A percentile compares a stretch with the other conserved stretches of the same genome.
These are phyloP conservation scores for Talaromyces wortmannii DNA, from an alignment of 495 filamentous ascomycete species.

Conservation along the genomic window DNA sequence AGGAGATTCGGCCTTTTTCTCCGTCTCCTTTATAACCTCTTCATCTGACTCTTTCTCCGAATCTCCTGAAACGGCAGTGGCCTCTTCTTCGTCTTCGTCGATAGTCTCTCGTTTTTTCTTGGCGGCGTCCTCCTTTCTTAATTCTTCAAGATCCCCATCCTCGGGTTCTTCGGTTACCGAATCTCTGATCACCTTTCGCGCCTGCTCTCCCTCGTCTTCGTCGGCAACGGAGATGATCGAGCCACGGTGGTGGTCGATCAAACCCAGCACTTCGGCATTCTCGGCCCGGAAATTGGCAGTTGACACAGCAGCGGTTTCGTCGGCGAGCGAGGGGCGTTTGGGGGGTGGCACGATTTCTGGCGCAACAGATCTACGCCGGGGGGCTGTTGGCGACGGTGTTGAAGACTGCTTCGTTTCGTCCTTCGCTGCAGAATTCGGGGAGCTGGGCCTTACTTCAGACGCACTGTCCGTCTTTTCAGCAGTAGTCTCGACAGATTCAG, in stretches of 20 bases:
- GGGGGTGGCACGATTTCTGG: conserved; percentile 20
- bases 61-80: neutral
- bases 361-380: conserved; percentile 22
- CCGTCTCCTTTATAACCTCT: too few relatives aligned
- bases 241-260: conserved; percentile 36
- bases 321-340: conserved; percentile 29
- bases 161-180: conserved; percentile 25
- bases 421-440: neutral
- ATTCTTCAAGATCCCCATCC: conserved; percentile 20
- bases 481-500: conserved; percentile 2
- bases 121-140: conserved; percentile 5
- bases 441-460: conserved; percentile 1
- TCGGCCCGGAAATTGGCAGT: conserved; percentile 37
- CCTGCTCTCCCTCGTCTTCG: conserved; percentile 28
- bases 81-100: conserved; percentile 7
- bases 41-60: conserved; percentile 3
- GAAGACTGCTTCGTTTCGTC: conserved; percentile 5
- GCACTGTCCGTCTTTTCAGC: conserved; percentile 1
- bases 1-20: too few relatives aligned
- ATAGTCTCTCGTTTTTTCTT: conserved; percentile 7
- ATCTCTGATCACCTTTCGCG: conserved; percentile 28
- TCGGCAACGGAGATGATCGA: conserved; percentile 31
- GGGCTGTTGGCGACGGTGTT: neutral
- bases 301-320: conserved; percentile 35
- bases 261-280: conserved; percentile 30